Percentiles rank a stretch among this genome's conserved stretches.
Evolutionary conservation across 164 flowering plant genomes (phyloP).

Genomic region (Vitis rupestris): DNA sequence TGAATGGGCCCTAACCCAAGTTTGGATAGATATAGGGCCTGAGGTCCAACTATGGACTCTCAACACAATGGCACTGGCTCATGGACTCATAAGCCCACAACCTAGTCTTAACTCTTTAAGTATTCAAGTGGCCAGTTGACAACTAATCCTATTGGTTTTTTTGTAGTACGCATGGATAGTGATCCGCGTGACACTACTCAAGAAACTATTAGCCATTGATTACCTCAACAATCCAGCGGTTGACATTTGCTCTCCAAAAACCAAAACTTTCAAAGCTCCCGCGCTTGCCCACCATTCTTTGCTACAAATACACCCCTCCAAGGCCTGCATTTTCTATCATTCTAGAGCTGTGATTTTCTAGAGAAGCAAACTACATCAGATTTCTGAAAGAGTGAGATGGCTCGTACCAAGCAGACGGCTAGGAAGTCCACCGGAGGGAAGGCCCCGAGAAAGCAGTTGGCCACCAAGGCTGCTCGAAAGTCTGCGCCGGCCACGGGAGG

Average conservation of each 20-base stretch:
- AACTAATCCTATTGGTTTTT: not conserved
- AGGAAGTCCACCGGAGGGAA: constrained; percentile 21
- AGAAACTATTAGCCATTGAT: not conserved
- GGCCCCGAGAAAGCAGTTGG: constrained; percentile 23
- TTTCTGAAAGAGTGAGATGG: constrained; percentile 14
- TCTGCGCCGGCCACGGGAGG: constrained; percentile 26
- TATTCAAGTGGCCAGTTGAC: not conserved
- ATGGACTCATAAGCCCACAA: too few species aligned
- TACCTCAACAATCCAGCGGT: not conserved
- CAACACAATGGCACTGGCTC: too few species aligned
- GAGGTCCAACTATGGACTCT: too few species aligned
- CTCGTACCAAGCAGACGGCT: constrained; percentile 21
- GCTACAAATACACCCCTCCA: not conserved
- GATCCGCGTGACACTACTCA: not conserved
- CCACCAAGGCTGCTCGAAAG: constrained; percentile 23
- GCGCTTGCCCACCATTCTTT: not conserved
- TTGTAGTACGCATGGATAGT: not conserved
- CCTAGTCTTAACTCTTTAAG: not conserved
- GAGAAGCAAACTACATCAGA: constrained; percentile 2
- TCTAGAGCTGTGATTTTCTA: not conserved
- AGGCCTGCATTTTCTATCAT: not conserved
- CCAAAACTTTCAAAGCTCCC: not conserved
- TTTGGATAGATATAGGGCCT: too few species aligned
- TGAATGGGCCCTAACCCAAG: too few species aligned
- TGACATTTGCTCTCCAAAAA: not conserved